Evolutionary conservation across 1,284 basidiomycete genomes (phyloP), one percentile per base, ranked within the genome.

Genomic region (Cystobasidium sp.): DNA sequence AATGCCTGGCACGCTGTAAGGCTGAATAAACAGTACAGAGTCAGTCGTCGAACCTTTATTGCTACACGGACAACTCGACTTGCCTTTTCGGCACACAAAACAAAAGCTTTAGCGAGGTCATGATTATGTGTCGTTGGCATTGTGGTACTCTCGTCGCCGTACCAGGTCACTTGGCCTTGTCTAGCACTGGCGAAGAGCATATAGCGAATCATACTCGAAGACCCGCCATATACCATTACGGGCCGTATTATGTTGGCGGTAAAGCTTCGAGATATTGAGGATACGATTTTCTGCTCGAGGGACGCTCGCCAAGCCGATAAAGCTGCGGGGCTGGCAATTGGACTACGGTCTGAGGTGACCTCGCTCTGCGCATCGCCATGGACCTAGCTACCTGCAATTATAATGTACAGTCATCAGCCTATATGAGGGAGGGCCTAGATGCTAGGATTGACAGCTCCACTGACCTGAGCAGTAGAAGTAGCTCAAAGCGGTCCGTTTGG

Each of bases 201-300:
- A 16, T 75, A 56, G 9, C 80, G 83, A 16, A 85, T 75, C 14
- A 86, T 73, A 8, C 85, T 86, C 0, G 82, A 86, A n/a, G 81
- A 79, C 43, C 83, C 82, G 0, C 87, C 86, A 74, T 87, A 87
- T 9, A 87, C 68, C 44, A 86, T 74, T 0, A 83, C 78, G 0
- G 86, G 86, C 1, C 87, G 84, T 44, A 88, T 82, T 67, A 88
- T 86, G 75, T 87, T 85, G 0, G 86, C 86, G 75, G 86, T 84
- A 10, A 87, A 72, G 10, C 79, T 76, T 0, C 78, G 79, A 67
- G 7, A 18, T 49, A 66, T 44, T 37, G 63, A 37, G 18, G 78
- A 75, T 18, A 75, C 44, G 7, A 82, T 77, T 3, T 77, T 75
- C 6, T 76, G 63, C 62, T 82, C 82, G 10, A 82, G 77, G 14